phyloP scores from a whole-genome alignment of 257 asterid species.

The Striga asiatica region DNA sequence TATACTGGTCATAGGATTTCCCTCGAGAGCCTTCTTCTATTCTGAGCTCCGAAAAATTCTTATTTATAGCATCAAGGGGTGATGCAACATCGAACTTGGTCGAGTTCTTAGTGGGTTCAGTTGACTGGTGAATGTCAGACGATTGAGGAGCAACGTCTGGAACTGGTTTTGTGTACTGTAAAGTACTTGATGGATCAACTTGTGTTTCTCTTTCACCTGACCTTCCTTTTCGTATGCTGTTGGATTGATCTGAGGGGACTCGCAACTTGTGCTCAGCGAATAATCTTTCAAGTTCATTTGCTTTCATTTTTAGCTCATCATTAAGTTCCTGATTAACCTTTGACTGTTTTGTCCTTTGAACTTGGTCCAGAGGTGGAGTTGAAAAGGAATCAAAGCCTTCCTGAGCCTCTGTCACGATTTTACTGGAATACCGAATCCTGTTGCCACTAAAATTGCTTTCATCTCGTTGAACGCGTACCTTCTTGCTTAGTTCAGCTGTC shows the following conservation, averaged over 20 bases:
- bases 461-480: slow-evolving; percentile 28
- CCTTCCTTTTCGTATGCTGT: slow-evolving; percentile 34
- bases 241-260: slow-evolving; percentile 56
- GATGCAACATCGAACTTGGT: slow-evolving; percentile 25
- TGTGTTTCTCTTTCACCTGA: slow-evolving; percentile 36
- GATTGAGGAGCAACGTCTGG: slow-evolving; percentile 27
- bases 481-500: slow-evolving; percentile 32
- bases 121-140: slow-evolving; percentile 21
- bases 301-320: slow-evolving; percentile 77
- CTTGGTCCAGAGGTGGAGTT: slow-evolving; percentile 45
- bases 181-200: slow-evolving; percentile 28
- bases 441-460: slow-evolving; percentile 28
- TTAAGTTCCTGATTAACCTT: slow-evolving; percentile 84
- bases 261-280: slow-evolving; percentile 74
- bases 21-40: slow-evolving; percentile 70
- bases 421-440: slow-evolving; percentile 24
- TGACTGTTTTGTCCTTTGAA: slow-evolving; percentile 51
- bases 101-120: slow-evolving; percentile 28
- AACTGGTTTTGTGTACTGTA: slow-evolving; percentile 24
- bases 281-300: slow-evolving; percentile 86
- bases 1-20: slow-evolving; percentile 53
- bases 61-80: slow-evolving; percentile 25
- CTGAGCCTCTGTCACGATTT: slow-evolving; percentile 30
- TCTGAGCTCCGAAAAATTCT: slow-evolving; percentile 46
- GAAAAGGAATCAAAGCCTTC: slow-evolving; percentile 35